Evolutionary conservation across 2,329 filamentous ascomycete species (phyloP).

Genomic region (Neonectria coccinea): DNA sequence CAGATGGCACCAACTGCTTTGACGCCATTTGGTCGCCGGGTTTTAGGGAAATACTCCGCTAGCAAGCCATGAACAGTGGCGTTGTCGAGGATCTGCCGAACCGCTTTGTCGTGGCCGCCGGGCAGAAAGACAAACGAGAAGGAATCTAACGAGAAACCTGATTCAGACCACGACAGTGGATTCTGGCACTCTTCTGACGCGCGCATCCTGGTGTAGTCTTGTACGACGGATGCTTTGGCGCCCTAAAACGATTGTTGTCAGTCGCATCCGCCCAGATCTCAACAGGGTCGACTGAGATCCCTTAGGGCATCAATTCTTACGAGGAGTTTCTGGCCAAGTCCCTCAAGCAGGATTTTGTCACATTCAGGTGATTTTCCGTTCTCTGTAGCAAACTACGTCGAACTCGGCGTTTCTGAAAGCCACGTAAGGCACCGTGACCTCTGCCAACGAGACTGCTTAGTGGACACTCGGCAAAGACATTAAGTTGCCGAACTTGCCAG

Average conservation of each 20-base stretch:
- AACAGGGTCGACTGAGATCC: neutral
- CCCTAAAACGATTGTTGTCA: constrained; percentile 50
- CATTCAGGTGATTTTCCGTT: constrained; percentile 59
- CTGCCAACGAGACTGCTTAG: constrained; percentile 37
- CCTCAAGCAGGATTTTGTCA: constrained; percentile 62
- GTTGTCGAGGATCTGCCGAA: constrained; percentile 64
- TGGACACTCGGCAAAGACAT: neutral
- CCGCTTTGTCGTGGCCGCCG: constrained; percentile 62
- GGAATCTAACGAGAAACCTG: constrained; percentile 56
- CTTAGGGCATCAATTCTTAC: constrained; percentile 47
- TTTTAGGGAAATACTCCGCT: constrained; percentile 60
- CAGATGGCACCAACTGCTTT: constrained; percentile 60
- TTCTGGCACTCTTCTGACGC: constrained; percentile 55
- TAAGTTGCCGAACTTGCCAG: constrained; percentile 51
- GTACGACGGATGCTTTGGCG: constrained; percentile 55
- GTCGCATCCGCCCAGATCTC: neutral
- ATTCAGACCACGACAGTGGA: constrained; percentile 59
- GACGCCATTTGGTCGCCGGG: constrained; percentile 53
- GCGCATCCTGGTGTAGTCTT: constrained; percentile 58
- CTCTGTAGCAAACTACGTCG: constrained; percentile 62
- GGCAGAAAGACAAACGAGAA: constrained; percentile 26
- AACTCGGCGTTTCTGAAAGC: too few species aligned
- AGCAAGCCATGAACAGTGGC: constrained; percentile 57
- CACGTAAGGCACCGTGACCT: too few species aligned
- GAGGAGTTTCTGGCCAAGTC: constrained; percentile 61